Evolutionary conservation across 495 filamentous ascomycete genomes (phyloP), one percentile per base, ranked within the genome.

Genomic region (Podospora sp.): DNA sequence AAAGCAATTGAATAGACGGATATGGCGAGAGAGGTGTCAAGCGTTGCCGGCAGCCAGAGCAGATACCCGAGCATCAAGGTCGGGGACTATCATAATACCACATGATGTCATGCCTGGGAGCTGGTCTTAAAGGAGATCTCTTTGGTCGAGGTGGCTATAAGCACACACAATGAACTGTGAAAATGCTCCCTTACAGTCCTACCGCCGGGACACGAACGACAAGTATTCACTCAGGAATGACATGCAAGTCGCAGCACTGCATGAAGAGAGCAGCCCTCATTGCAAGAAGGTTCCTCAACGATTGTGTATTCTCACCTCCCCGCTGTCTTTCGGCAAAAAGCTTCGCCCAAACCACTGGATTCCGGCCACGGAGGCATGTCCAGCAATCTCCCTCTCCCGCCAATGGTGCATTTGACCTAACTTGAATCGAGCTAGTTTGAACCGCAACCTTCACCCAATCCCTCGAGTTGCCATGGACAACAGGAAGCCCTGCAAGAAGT

Each of bases 381-480:
- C 51, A 20, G 22, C 9, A 9, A 12, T 22, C 51, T 55, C 20
- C 6, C n/a, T 6, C 22, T 21, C 20, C 51, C n/a, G n/a, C 6
- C 7, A 9, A 6, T 21, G 6, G 12, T 8, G 20, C 7, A 55
- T 55, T 55, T 55, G n/a, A 22, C 51, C 51, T 55, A 22, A 55
- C 51, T 55, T 55, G 51, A 55, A 55, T 8, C 29, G 53, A 57
- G 53, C 53, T 57, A n/a, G 53, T 14, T 57, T 24, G 12, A 55
- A 6, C 24, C 24, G 20, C 53, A 57, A 14, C 7, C 6, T 20
- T 57, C 53, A 24, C 7, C 20, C 53, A 26, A 5, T 5, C 6
- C 14, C 53, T 57, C 4, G 11, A 6, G 14, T 26, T 3, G 20
- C 20, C 5, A 57, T 57, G 6, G 20, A 57, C 14, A 24, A 6